Base-by-base conservation (phyloP, 2,329 filamentous ascomycete species). In the Botrytis deweyae region DNA sequence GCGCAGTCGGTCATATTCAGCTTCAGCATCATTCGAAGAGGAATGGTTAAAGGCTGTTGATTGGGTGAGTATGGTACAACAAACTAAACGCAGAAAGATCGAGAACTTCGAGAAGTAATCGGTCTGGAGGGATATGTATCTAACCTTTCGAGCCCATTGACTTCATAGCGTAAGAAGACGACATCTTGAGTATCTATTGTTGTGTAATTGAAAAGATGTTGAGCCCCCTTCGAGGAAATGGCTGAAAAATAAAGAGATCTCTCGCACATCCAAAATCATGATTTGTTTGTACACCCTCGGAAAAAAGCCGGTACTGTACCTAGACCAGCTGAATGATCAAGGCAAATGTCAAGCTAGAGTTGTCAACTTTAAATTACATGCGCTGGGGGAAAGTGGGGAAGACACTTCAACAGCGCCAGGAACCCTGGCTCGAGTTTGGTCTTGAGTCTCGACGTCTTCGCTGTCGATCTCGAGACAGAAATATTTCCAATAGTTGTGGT, bases 1-100 rank as follows among this genome's bases (percentile, higher is more conserved):
- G 80, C 96, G 93, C 63, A 98, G 88, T 72, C 93, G 92, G 82
- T 98, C 95, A 83, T 98, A 98, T 84, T 98, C 95, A 78, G 87
- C 89, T 85, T 98, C 95, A 72, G 89, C 86, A 74, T 91, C 87
- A 78, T 85, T 85, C 80, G 88, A 89, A 78, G 90, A 86, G 74
- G 87, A 87, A 82, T 94, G 91, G 83, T 91, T 93, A 85, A 95
- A 93, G 83, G 92, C 93, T 95, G 81, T 58, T 40, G 55, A 52
- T n/a, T 67, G 20, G 33, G 40, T 58, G 40, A 42, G 52, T 46
- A 44, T 33, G 25, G 29, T 44, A 38, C 36, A 44, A 42, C 49
- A 58, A 68, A 68, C 36, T 42, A 8, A 18, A 38, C 25, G n/a
- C 38, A 20, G 36, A 33, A 42, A 68, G 46, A 42, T 22, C 29